Evolutionary conservation across 495 filamentous ascomycete species (phyloP), one percentile per base, ranked within the genome.

Genomic region (Xylaria scruposa): DNA sequence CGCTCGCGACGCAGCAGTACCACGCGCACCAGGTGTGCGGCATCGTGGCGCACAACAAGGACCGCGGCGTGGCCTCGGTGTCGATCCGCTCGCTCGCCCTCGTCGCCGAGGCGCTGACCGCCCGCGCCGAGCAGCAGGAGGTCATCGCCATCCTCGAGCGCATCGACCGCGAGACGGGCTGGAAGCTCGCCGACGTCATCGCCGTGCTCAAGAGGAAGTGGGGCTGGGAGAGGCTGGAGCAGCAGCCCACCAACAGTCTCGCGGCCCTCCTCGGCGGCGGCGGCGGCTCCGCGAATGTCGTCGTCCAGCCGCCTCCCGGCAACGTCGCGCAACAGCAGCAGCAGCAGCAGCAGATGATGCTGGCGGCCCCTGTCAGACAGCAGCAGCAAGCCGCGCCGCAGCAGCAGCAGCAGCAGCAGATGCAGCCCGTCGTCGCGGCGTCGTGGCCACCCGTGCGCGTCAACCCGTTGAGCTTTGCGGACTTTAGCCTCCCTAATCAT

Each of bases 1-100:
- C 95, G 88, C 88, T 84, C 53, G 85, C 88, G 15, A 84, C 91
- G 70, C 89, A 92, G 74, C 84, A 90, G 65, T 84, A 85, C 56
- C 93, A 98, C 78, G 90, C 94, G 5, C 89, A 91, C 70, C 88
- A 93, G 73, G 90, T 96, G 51, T 98, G 94, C 75, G 96, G 95
- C 33, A 95, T 98, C 73, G 89, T 90, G 5, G 92, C 94, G 0
- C 93, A 97, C 76, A 88, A 91, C 68, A 92, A 93, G 78, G 94
- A 97, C 75, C 85, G 89, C 78, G 92, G 92, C 47, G 89, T 97
- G 47, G 89, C 91, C 2, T 90, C 87, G 69, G 90, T 97, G 31
- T 92, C 92, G 42, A 85, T 95, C 40, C 91, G 92, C 13, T 94
- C 92, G 36, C 85, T 98, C 26, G 89, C 89, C 40, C 91, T 95